These are phyloP conservation scores for Aegilops bicornis DNA, from an alignment of 176 grass and related monocot species.

Conservation along the genomic window DNA sequence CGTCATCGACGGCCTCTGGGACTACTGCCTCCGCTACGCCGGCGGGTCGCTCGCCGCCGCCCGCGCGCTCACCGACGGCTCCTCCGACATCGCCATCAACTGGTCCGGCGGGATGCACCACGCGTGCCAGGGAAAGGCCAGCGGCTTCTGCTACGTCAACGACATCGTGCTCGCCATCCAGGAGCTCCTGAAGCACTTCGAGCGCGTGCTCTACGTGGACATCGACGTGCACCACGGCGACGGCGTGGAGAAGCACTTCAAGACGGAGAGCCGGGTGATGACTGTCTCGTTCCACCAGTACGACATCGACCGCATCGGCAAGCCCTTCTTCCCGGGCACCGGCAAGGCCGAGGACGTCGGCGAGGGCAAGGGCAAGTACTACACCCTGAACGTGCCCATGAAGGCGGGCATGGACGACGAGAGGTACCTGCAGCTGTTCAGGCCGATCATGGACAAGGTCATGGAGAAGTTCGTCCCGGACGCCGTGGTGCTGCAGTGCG, in stretches of 20 bases:
- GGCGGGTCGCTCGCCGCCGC: conserved; percentile 52
- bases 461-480: conserved; percentile 16
- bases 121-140: conserved; percentile 38
- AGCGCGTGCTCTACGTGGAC: conserved; percentile 81
- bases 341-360: conserved; percentile 37
- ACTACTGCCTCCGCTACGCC: conserved; percentile 54
- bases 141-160: conserved; percentile 70
- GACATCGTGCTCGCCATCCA: conserved; percentile 73
- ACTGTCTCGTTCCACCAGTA: conserved; percentile 65
- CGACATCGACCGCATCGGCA: not conserved
- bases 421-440: conserved; percentile 9
- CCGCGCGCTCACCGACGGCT: conserved; percentile 21
- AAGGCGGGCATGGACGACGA: conserved; percentile 56
- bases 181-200: conserved; percentile 36
- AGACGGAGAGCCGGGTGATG: conserved; percentile 49
- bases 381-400: conserved; percentile 61
- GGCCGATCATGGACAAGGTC: not conserved
- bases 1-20: conserved; percentile 47
- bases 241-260: conserved; percentile 60
- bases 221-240: conserved; percentile 94
- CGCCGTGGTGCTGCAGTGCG: conserved; percentile 41
- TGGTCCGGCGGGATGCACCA: conserved; percentile 71
- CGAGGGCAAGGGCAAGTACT: conserved; percentile 8
- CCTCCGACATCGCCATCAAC: conserved; percentile 62
- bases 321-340: conserved; percentile 41